Conservation (phyloP, 148 eudicot genomes). For the Rhododendron williamsianum region DNA sequence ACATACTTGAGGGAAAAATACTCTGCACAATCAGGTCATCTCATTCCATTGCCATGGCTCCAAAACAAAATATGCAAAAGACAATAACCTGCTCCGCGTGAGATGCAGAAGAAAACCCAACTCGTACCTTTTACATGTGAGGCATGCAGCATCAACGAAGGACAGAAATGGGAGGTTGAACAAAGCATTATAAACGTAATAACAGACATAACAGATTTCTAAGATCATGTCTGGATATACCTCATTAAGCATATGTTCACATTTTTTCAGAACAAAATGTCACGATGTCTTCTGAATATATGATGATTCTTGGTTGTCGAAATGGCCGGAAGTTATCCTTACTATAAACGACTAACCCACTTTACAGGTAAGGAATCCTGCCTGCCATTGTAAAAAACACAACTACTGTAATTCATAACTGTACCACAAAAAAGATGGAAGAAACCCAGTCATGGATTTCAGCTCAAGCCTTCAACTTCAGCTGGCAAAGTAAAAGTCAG, state of each 20-base stretch:
- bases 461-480: constrained; percentile 48
- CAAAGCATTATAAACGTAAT: neutral
- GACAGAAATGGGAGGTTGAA: neutral
- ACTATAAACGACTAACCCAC: neutral
- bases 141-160: neutral
- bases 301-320: neutral
- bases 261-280: neutral
- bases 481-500: constrained; percentile 37
- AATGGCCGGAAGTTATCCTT: neutral
- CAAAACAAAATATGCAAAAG: neutral
- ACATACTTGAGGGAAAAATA: neutral
- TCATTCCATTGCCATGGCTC: neutral
- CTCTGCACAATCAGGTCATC: neutral
- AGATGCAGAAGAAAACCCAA: neutral
- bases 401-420: constrained; percentile 2
- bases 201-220: neutral
- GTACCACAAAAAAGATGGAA: neutral
- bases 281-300: neutral
- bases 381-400: neutral
- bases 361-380: neutral
- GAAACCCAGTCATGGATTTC: constrained; percentile 9
- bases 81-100: neutral
- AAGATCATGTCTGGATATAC: neutral
- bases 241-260: neutral
- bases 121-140: neutral